Base-by-base conservation (phyloP, 2,329 filamentous ascomycete species). In the Microdochium bolleyi region DNA sequence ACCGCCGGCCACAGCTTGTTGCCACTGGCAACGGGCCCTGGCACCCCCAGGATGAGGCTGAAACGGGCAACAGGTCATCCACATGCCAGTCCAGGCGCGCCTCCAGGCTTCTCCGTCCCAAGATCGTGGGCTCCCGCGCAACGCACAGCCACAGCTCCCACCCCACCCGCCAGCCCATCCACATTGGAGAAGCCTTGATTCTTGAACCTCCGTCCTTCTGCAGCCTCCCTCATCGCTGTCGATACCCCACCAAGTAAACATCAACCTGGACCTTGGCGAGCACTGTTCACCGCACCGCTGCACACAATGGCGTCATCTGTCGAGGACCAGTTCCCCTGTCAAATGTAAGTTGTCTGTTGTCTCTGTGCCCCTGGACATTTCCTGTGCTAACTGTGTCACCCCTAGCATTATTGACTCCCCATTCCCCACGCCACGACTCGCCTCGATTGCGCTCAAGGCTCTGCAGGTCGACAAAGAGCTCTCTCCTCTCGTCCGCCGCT, bases 381-480 rank as follows among this genome's bases (percentile, higher is more conserved):
- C 52, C 53, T 54, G 49, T 53, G 14, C 22, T 21, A 16, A 49
- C 7, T 9, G 24, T 10, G 14, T 9, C 13, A 19, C 24, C 52
- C 50, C 57, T 64, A 92, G 89, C 62, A 83, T 79, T 55, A 80
- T 96, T 57, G 77, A 84, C 61, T 78, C 94, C 54, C 92, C 94
- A 48, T 87, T 97, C 65, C 92, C 92, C 21, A 88, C 85, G 41
- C 68, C 84, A 34, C 86, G 89, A 56, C 83, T 96, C 49, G 91
- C 92, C 51, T 78, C 77, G 49, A 83, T 87, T 49, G 91, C 92
- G 46, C 78, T 89, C 34, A 80, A 81, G 60, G 82, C 90, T 38
- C 79, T 97, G 46, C 77, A 85, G 54, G 92, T 97, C 60, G 94
- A 99, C 71, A 80, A 85, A 56, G 94, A 99, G 67, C 80, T 97